These are phyloP conservation scores for Dovyalis caffra DNA, from an alignment of 345 rosid genomes.

Conservation along the genomic window DNA sequence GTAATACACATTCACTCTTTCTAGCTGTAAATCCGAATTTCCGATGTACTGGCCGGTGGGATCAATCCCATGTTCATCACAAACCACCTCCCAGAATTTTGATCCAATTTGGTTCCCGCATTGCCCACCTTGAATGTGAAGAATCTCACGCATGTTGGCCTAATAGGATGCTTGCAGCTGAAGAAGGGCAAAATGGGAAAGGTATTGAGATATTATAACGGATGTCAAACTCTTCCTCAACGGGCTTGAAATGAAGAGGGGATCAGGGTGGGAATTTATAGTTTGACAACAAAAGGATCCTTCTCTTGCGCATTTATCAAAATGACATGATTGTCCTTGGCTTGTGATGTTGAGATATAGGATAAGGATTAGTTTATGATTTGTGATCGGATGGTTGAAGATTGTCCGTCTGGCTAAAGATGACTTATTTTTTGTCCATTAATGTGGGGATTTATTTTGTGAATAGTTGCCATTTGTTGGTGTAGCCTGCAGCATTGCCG, in stretches of 20 bases:
- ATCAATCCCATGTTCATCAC: conserved; percentile 41
- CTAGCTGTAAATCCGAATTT: conserved; percentile 20
- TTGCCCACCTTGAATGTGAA: conserved; percentile 44
- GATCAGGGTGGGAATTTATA: conserved; percentile 10
- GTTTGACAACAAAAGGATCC: background rate
- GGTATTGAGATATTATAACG: background rate
- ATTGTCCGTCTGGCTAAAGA: conserved; percentile 10
- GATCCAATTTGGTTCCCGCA: conserved; percentile 42
- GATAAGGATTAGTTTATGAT: background rate
- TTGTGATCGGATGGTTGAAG: conserved; percentile 17
- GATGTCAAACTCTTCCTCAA: too few relatives aligned
- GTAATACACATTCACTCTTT: conserved; percentile 32
- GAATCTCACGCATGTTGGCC: conserved; percentile 37
- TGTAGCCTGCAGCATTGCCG: conserved; percentile 10
- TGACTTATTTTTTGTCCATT: conserved; percentile 13
- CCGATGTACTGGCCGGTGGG: conserved; percentile 23
- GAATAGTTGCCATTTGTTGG: conserved; percentile 22
- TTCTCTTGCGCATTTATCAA: background rate
- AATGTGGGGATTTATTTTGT: background rate
- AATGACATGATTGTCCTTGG: too few relatives aligned
- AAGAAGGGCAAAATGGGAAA: background rate
- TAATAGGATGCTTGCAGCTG: background rate
- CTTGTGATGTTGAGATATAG: background rate
- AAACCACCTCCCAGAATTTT: conserved; percentile 39
- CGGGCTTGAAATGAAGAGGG: conserved; percentile 5